Conservation (phyloP, 139 green algal species). For the Pycnococcus provasolii region DNA sequence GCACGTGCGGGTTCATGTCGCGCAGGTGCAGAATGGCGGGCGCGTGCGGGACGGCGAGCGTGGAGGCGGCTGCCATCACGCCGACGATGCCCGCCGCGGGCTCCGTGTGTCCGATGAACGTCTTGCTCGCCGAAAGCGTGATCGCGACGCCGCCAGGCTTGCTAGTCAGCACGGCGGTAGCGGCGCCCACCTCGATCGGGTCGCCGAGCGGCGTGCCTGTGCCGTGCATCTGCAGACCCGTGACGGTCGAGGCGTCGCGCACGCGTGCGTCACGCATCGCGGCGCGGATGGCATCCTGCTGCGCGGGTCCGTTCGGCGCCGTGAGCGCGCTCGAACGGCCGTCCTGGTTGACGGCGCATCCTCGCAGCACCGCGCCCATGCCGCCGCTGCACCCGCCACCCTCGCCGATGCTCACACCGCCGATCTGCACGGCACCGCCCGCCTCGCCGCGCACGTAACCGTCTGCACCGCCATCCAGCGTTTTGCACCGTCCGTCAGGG, state of each 20-base stretch:
- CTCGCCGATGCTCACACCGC: constrained; percentile 14
- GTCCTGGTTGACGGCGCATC: constrained; percentile 61
- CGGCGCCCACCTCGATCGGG: constrained; percentile 74
- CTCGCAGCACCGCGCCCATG: constrained; percentile 1
- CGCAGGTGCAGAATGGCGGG: constrained; percentile 29
- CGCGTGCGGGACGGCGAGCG: no score
- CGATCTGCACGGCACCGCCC: constrained; percentile 25
- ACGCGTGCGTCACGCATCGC: constrained; percentile 28
- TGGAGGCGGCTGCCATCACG: constrained; percentile 26
- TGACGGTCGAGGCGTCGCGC: constrained; percentile 23
- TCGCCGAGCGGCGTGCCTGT: constrained; percentile 72
- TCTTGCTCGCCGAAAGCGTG: constrained; percentile 48
- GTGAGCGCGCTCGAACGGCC: constrained; percentile 68
- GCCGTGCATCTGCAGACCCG: constrained; percentile 61
- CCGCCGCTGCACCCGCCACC: neutral
- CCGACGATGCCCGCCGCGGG: constrained; percentile 63
- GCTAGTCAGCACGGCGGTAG: constrained; percentile 26
- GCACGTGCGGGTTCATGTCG: constrained; percentile 51
- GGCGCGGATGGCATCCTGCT: constrained; percentile 56
- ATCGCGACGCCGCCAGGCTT: neutral
- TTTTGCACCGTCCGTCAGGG: constrained; percentile 68
- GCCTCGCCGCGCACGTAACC: constrained; percentile 69
- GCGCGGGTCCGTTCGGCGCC: constrained; percentile 68
- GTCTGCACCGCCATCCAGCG: constrained; percentile 65
- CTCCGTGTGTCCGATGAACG: constrained; percentile 68